phyloP scores from a whole-genome alignment of 305 asterid species.

The Striga hermonthica region DNA sequence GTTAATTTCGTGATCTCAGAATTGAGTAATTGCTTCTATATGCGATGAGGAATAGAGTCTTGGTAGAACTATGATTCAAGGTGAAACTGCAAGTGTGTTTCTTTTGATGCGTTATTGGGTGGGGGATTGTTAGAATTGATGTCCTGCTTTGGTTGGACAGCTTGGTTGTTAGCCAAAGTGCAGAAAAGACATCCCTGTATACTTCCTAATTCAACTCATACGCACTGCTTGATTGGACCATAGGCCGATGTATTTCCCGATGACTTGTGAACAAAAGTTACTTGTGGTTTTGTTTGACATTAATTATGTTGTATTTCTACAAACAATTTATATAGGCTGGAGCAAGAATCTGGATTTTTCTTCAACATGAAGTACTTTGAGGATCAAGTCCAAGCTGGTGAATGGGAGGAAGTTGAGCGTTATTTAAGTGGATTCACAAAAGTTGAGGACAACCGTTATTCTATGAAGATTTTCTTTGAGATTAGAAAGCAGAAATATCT shows the following conservation, averaged over 20 bases:
- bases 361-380: conserved; percentile 95
- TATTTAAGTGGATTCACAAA: conserved; percentile 90
- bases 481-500: conserved; percentile 96
- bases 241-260: not conserved
- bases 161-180: not conserved
- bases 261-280: conserved; percentile 21
- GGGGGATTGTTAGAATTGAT: not conserved
- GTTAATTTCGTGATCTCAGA: not conserved
- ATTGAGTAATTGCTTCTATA: no score
- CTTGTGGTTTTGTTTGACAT: conserved; percentile 18
- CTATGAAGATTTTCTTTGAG: conserved; percentile 96
- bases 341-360: conserved; percentile 93
- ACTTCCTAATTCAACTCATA: not conserved
- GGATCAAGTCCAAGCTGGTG: conserved; percentile 91
- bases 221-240: conserved; percentile 1
- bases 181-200: not conserved
- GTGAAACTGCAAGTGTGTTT: not conserved
- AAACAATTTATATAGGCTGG: conserved; percentile 53
- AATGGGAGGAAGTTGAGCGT: conserved; percentile 91
- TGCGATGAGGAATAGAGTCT: conserved; percentile 1
- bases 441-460: conserved; percentile 94
- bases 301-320: conserved; percentile 13
- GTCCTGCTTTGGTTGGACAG: not conserved
- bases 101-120: not conserved
- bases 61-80: conserved; percentile 1